Base-by-base conservation (phyloP, 345 rosid genomes). In the Psidium guajava region DNA sequence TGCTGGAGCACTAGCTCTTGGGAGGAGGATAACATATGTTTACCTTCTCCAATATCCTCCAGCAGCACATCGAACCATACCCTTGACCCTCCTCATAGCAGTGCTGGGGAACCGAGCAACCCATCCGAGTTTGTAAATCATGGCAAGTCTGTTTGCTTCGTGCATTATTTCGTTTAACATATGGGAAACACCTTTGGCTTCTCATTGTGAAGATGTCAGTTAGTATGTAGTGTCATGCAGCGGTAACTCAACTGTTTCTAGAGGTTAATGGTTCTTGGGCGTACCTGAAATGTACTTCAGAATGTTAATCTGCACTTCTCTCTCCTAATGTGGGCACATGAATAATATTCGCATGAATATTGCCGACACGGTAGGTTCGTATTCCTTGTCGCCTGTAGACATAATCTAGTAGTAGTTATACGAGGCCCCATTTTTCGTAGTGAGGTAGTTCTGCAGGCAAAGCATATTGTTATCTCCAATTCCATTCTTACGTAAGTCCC, bases 41-140 rank as follows among this genome's bases (percentile, higher is more conserved):
- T 47, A 32, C 94, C 87, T 85, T 94, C 98, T 82, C 96, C 91
- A 81, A 88, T 87, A 83, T 95, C 94, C 56, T 93, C 96, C 52
- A 88, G 89, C 10, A 91, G 93, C 91, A 84, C 87, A 20, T 59
- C 86, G 27, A 88, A 84, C 90, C 95, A 87, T 88, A 86, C 86
- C 51, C 82, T 87, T 64, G 93, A 92, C 83, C 77, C 77, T 69
- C 85, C 89, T 47, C 82, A 24, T 21, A 84, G 77, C 86, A 22
- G 87, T 81, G 57, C 91, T 74, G 91, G 91, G 40, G 89, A 91
- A 90, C 84, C 93, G 15, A 94, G 92, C 91, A 88, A 89, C 86
- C 90, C 92, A 53, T 25, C 92, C 21, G 97, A 96, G 88, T 95
- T 93, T 88, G 93, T 92, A 81, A 96, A 96, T 88, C 90, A 87